These are phyloP conservation scores for Moesziomyces globuligerus DNA, from an alignment of 1,284 basidiomycete species.

Conservation along the genomic window DNA sequence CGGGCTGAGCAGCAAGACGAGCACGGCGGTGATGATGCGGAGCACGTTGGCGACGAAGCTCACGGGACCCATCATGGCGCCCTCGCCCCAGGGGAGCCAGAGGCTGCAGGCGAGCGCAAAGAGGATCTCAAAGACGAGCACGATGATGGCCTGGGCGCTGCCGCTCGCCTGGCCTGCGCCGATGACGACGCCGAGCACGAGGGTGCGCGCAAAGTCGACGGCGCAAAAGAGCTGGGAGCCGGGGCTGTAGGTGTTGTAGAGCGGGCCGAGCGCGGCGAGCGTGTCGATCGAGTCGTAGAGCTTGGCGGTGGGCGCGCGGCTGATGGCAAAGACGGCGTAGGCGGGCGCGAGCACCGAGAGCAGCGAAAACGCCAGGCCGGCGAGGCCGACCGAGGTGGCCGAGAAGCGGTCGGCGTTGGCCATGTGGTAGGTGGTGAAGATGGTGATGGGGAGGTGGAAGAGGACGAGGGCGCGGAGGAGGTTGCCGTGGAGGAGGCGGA, in stretches of 20 bases:
- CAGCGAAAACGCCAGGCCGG: conserved; percentile 79
- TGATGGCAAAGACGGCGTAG: conserved; percentile 79
- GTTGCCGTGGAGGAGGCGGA: conserved; percentile 76
- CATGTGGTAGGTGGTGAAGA: conserved; percentile 89
- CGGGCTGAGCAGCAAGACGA: conserved; percentile 87
- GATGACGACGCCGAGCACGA: conserved; percentile 82
- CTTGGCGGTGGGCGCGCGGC: conserved; percentile 83
- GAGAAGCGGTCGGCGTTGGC: conserved; percentile 72
- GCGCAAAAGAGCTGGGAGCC: conserved; percentile 88
- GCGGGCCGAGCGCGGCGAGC: conserved; percentile 86
- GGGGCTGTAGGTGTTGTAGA: conserved; percentile 94
- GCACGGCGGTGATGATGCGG: conserved; percentile 85
- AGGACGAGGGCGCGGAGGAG: conserved; percentile 86
- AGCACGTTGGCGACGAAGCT: conserved; percentile 90
- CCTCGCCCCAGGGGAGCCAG: conserved; percentile 95
- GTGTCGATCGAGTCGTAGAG: conserved; percentile 93
- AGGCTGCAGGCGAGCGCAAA: conserved; percentile 56
- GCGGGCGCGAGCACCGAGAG: conserved; percentile 82
- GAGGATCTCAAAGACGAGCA: conserved; percentile 70
- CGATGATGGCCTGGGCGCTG: conserved; percentile 87
- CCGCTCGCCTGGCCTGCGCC: conserved; percentile 89
- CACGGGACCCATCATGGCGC: conserved; percentile 92
- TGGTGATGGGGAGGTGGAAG: conserved; percentile 92
- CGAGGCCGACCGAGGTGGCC: conserved; percentile 74
- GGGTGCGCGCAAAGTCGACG: conserved; percentile 81